phyloP scores from a whole-genome alignment of 2,329 filamentous ascomycete species.

The Alternaria tenuissima region DNA sequence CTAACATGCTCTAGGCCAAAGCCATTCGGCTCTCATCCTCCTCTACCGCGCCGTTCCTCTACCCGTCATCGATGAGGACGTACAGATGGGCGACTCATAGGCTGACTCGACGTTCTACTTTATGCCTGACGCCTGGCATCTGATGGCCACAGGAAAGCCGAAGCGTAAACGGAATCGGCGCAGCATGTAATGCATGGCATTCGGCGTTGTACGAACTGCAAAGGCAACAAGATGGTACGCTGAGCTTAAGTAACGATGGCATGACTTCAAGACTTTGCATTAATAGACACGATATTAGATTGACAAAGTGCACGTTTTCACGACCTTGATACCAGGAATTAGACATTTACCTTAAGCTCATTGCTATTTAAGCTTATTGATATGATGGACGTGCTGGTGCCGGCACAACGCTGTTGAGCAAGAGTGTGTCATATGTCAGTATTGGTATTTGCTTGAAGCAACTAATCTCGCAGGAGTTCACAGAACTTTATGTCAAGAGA shows the following conservation, averaged over 20 bases:
- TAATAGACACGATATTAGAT: slow-evolving; percentile 11
- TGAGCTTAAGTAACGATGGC: slow-evolving; percentile 27
- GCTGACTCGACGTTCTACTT: not conserved
- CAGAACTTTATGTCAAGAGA: not conserved
- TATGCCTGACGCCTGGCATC: not conserved
- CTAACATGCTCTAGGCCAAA: slow-evolving; percentile 63
- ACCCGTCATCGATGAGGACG: slow-evolving; percentile 63
- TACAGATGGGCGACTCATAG: slow-evolving; percentile 40
- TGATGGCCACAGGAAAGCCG: not conserved
- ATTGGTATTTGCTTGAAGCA: no score
- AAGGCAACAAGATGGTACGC: slow-evolving; percentile 19
- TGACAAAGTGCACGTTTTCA: slow-evolving; percentile 2
- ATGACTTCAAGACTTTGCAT: slow-evolving; percentile 26
- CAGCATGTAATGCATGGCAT: slow-evolving; percentile 26
- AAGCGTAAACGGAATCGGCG: slow-evolving; percentile 6
- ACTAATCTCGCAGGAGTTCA: not conserved
- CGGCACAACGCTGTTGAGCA: no score
- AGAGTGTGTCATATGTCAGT: no score
- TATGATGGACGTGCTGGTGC: no score
- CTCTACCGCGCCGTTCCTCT: slow-evolving; percentile 79
- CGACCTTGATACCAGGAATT: not conserved
- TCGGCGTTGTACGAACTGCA: slow-evolving; percentile 42
- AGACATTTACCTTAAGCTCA: not conserved
- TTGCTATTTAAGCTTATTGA: not conserved
- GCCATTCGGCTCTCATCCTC: slow-evolving; percentile 81